Percentiles rank a stretch among this genome's conserved stretches.
These are phyloP conservation scores for Fragaria ananassa DNA, from an alignment of 306 rosid genomes.

Conservation along the genomic window DNA sequence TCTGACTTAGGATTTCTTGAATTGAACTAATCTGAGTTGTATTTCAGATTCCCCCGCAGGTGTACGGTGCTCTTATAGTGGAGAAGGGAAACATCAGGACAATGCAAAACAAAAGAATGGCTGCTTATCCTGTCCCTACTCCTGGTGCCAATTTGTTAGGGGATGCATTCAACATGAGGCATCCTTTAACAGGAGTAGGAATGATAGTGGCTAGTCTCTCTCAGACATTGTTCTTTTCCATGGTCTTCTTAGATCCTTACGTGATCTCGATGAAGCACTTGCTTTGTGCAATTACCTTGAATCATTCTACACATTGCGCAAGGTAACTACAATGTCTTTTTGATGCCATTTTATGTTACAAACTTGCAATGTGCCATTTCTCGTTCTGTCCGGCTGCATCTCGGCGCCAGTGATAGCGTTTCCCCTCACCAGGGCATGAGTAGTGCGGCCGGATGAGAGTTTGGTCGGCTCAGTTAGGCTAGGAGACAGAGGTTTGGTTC, in stretches of 20 bases:
- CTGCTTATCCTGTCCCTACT: background rate
- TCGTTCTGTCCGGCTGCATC: no score
- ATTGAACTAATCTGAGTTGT: background rate
- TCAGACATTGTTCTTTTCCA: background rate
- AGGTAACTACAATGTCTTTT: background rate
- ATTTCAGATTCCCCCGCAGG: background rate
- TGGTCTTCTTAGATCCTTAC: background rate
- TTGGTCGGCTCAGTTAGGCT: no score
- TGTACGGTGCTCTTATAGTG: background rate
- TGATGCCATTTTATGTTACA: background rate
- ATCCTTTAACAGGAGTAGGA: slow-evolving; percentile 4
- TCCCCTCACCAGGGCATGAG: no score
- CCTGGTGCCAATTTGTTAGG: background rate
- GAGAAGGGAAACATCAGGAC: background rate
- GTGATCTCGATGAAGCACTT: background rate
- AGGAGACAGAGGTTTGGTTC: no score
- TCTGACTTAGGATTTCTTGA: no score
- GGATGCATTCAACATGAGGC: background rate
- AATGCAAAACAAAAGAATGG: background rate
- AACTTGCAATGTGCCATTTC: background rate
- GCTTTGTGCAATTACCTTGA: background rate
- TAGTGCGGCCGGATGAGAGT: no score
- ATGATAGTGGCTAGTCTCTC: background rate
- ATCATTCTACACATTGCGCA: background rate
- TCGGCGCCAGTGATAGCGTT: no score